Conservation (phyloP, 1,284 basidiomycete species). For the Agroathelia rolfsii region DNA sequence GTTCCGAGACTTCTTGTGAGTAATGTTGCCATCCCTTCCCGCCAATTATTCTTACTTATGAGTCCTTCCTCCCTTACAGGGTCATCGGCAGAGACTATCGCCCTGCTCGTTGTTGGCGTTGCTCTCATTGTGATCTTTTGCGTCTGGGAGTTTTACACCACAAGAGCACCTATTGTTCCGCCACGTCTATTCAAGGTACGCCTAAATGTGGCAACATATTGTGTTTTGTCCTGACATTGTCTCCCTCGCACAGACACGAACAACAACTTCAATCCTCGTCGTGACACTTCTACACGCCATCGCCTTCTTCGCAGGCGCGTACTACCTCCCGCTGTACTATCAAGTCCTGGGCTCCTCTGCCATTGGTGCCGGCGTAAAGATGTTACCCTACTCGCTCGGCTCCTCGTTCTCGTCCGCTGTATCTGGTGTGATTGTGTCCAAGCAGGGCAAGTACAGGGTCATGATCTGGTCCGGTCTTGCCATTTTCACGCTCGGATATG, state of each 20-base stretch:
- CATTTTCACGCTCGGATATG: slow-evolving; percentile 24
- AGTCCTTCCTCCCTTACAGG: slow-evolving; percentile 15
- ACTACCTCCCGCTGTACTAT: slow-evolving; percentile 71
- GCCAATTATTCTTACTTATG: neutral
- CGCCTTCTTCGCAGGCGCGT: slow-evolving; percentile 59
- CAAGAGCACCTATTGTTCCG: slow-evolving; percentile 71
- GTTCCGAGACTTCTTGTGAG: slow-evolving; percentile 58
- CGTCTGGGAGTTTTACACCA: slow-evolving; percentile 63
- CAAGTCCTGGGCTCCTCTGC: slow-evolving; percentile 73
- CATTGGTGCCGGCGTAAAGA: slow-evolving; percentile 65
- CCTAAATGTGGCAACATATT: neutral
- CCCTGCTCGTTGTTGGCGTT: slow-evolving; percentile 61
- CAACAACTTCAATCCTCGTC: slow-evolving; percentile 57
- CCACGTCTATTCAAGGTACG: slow-evolving; percentile 66
- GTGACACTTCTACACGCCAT: slow-evolving; percentile 58
- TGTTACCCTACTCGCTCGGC: slow-evolving; percentile 70
- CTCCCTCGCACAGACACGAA: slow-evolving; percentile 44
- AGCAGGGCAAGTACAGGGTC: slow-evolving; percentile 51
- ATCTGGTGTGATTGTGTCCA: slow-evolving; percentile 51
- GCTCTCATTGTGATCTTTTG: slow-evolving; percentile 45
- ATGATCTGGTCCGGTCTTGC: slow-evolving; percentile 41
- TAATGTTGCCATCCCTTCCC: slow-evolving; percentile 3
- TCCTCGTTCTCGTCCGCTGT: slow-evolving; percentile 45
- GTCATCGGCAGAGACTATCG: slow-evolving; percentile 50
- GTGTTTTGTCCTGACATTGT: neutral